These are phyloP conservation scores for Pseudocercospora macadamiae DNA, from an alignment of 2,329 filamentous ascomycete genomes.

Conservation along the genomic window DNA sequence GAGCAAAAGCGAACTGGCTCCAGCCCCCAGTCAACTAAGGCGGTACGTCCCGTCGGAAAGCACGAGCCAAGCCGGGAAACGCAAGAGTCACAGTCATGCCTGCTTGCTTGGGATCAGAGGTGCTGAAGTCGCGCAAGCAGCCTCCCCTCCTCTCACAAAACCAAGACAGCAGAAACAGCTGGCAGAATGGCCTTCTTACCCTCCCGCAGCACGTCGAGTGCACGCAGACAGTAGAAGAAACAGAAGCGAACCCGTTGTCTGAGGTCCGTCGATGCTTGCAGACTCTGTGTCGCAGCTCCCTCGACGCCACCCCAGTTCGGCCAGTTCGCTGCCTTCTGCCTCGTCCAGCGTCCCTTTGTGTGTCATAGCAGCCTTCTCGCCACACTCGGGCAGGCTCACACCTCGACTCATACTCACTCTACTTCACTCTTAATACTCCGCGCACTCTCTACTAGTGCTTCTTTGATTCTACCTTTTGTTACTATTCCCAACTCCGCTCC, in stretches of 20 bases:
- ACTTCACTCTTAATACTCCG: slow-evolving; percentile 1
- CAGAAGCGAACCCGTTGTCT: background rate
- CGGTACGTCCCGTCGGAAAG: no score
- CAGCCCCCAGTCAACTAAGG: no score
- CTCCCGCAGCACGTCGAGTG: background rate
- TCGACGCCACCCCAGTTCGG: slow-evolving; percentile 6
- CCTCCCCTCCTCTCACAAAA: background rate
- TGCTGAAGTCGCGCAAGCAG: background rate
- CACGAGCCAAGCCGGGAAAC: no score
- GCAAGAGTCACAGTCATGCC: background rate
- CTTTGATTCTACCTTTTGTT: background rate
- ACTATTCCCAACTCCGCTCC: slow-evolving; percentile 6
- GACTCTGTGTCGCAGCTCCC: background rate
- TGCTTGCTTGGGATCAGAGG: background rate
- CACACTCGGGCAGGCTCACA: slow-evolving; percentile 3
- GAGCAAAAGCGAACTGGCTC: no score
- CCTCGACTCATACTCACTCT: slow-evolving; percentile 8
- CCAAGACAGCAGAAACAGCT: background rate
- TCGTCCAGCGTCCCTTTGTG: slow-evolving; percentile 9
- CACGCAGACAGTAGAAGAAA: background rate
- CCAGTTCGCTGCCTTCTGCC: slow-evolving; percentile 9
- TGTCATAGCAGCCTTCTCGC: slow-evolving; percentile 7
- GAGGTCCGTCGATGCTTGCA: background rate
- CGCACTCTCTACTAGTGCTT: background rate
- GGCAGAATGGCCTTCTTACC: background rate